Evolutionary conservation across 148 eudicot species (phyloP), one percentile per base, ranked within the genome.

Genomic region (Nepenthes mirabilis): DNA sequence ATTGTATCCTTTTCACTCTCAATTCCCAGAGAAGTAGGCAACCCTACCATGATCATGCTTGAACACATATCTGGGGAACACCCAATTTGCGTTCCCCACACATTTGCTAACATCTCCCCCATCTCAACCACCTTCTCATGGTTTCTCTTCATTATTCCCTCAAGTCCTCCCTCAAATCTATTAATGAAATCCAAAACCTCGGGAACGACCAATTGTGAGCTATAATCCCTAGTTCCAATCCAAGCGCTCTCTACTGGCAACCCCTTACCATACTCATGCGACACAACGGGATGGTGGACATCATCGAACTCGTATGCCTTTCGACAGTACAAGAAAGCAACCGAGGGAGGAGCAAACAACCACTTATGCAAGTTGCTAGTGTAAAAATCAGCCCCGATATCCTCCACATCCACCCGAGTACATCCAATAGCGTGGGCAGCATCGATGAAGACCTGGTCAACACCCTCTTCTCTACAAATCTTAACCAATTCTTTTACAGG

Each of bases 301-400:
- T 78, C 82, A 65, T 78, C 75, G 1, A 69, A 59, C 36, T 66
- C 72, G 14, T 67, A 72, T 57, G 73, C 67, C 47, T 75, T 82
- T 36, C 74, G 68, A 64, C 93, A 88, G 52, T 91, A 79, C 77
- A 91, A 74, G 63, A 91, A 88, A 1, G 96, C 97, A 6, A 86
- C 83, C 0, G 96, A 68, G 0, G 95, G 96, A 2, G 97, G 96
- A 45, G 90, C 82, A 57, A 91, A 91, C 37, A 91, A 73, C 97
- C 97, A 91, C 59, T 91, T 91, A 53, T 91, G 97, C 80, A 91
- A 69, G 74, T 88, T 91, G 63, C 97, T 91, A 14, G 90, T 67
- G 59, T 91, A 91, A 37, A 83, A 88, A 69, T 91, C 97, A 6
- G 97, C 96, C 65, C 94, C 96, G 59, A 91, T 83, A 1, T 85